These are phyloP conservation scores for Aureobasidium subglaciale DNA, from an alignment of 2,329 filamentous ascomycete genomes.

Conservation along the genomic window DNA sequence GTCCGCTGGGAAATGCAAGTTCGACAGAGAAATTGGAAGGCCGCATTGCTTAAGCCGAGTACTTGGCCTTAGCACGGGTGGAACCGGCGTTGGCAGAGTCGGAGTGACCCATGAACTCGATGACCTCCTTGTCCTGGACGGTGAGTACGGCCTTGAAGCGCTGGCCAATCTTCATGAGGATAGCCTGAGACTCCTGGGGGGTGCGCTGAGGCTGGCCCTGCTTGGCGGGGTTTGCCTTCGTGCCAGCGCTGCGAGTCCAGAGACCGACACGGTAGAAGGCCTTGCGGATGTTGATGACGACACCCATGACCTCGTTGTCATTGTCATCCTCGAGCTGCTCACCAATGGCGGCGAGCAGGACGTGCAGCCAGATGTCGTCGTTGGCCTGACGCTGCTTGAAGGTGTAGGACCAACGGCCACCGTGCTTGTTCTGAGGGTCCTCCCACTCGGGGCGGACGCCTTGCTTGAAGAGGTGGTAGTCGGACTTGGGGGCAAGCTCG, in stretches of 20 bases:
- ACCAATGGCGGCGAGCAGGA: conserved; percentile 93
- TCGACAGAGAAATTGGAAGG: neutral
- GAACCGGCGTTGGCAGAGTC: conserved; percentile 89
- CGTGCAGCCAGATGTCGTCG: conserved; percentile 97
- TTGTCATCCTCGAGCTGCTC: conserved; percentile 94
- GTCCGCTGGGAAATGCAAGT: conserved; percentile 10
- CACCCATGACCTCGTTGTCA: conserved; percentile 97
- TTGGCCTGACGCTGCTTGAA: conserved; percentile 95
- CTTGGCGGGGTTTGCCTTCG: conserved; percentile 45
- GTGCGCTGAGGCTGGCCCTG: conserved; percentile 63
- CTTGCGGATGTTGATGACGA: conserved; percentile 97
- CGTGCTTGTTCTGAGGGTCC: conserved; percentile 96
- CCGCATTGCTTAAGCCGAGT: conserved; percentile 56
- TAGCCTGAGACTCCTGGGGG: conserved; percentile 74
- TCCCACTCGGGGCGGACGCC: conserved; percentile 98
- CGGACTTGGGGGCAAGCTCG: conserved; percentile 92
- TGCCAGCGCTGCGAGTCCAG: conserved; percentile 91
- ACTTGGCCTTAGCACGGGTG: conserved; percentile 93
- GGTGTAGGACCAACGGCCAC: conserved; percentile 96
- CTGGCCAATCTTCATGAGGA: conserved; percentile 75
- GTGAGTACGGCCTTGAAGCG: conserved; percentile 90
- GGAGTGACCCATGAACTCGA: conserved; percentile 96
- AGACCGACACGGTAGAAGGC: conserved; percentile 96
- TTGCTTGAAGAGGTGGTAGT: conserved; percentile 99
- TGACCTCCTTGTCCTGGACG: conserved; percentile 64